These are phyloP conservation scores for Claviceps humidiphila DNA, from an alignment of 2,329 filamentous ascomycete genomes.

Conservation along the genomic window DNA sequence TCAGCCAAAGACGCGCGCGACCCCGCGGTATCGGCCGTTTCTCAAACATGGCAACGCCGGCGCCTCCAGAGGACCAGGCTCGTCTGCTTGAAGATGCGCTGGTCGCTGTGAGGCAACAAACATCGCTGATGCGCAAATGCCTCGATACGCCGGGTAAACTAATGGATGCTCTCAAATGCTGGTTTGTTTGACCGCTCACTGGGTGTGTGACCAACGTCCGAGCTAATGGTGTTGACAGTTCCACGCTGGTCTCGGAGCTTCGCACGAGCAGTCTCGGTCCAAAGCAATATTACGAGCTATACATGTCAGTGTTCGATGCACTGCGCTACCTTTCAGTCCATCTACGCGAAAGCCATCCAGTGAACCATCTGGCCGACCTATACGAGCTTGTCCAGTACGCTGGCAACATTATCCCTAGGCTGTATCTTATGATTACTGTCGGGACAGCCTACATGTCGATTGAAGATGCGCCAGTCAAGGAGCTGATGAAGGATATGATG, in stretches of 20 bases:
- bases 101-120: conserved; percentile 92
- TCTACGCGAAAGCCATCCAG: conserved; percentile 90
- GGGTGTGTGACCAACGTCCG: background rate
- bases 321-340: conserved; percentile 92
- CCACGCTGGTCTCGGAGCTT: conserved; percentile 94
- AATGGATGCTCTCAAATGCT: conserved; percentile 99
- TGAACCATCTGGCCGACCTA: conserved; percentile 93
- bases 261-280: conserved; percentile 94
- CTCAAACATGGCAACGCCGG: conserved; percentile 36
- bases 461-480: conserved; percentile 94
- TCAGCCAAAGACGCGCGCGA: conserved; percentile 13
- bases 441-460: conserved; percentile 99
- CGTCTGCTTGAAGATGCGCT: conserved; percentile 95
- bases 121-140: conserved; percentile 91
- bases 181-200: conserved; percentile 44
- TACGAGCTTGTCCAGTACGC: conserved; percentile 98
- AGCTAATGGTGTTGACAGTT: conserved; percentile 40
- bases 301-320: conserved; percentile 98
- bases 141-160: conserved; percentile 95
- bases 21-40: conserved; percentile 16
- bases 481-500: conserved; percentile 99
- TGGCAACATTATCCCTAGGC: conserved; percentile 87
- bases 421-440: conserved; percentile 99
- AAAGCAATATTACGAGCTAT: conserved; percentile 99
- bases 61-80: conserved; percentile 66